Evolutionary conservation across 169 alveolate genomes (phyloP), one percentile per base, ranked within the genome.

Genomic region (Plasmodium blacklocki): DNA sequence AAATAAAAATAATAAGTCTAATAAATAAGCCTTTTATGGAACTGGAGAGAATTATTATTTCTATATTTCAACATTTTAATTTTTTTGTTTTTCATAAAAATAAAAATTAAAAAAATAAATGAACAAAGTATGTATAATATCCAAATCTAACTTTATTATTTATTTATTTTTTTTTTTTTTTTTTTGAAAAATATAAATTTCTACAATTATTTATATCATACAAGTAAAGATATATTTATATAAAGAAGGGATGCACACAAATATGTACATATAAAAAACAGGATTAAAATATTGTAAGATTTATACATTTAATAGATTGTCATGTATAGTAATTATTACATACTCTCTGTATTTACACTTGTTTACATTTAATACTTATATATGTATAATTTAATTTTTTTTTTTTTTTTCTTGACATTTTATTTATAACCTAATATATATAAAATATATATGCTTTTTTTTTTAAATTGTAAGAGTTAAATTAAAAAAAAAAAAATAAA

Each of bases 281-380:
- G 47, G 47, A 39, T 39, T 39, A 39, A 39, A 39, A 39, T 39
- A 7, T 39, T 39, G 9, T 39, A 39, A 39, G 47, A 7, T 39
- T 39, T 39, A 5, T 39, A 39, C 47, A 26, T 39, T 39, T 39
- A 39, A 7, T 5, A 5, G 47, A 39, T 39, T 39, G 11, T 39
- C 47, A 39, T 39, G 47, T 39, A 39, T 7, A 39, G 9, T 6
- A 39, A 39, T 56, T 14, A 75, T 45, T 29, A n/a, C 39, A 18
- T 67, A 80, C 90, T 80, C 90, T 80, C 90, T 80, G 83, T 72
- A 62, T 62, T 52, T 45, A 80, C 90, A 80, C 83, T 56, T 72
- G 54, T 66, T 49, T 80, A 56, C 60, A 54, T 80, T 67, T 54
- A 54, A 54, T n/a, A 0, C 19, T 54, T 54, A 15, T 54, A 54